Base-by-base conservation (phyloP, 2,329 filamentous ascomycete genomes). In the Nigrospora sphaerica region DNA sequence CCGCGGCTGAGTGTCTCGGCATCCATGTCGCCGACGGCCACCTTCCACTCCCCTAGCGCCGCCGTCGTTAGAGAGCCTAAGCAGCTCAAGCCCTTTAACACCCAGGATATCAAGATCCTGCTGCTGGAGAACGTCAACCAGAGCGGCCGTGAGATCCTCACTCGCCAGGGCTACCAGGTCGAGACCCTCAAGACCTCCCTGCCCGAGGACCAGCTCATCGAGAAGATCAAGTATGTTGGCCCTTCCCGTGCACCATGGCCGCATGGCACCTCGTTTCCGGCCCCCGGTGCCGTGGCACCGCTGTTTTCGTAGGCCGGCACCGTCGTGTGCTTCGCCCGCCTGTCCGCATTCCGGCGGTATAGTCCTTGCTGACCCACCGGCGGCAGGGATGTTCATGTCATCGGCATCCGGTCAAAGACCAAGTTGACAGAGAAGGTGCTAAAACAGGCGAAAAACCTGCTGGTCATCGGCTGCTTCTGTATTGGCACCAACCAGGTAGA, bases 401-500 rank as follows among this genome's bases (percentile, higher is more conserved):
- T 98, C 63, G 93, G 93, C 54, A 97, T 98, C 59, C 88, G 93
- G 54, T 97, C 92, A 49, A 98, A 98, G 75, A 98, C 93, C 32
- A 95, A 93, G 72, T 80, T 98, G 63, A 92, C 83, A 10, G 84
- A 86, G 52, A 85, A 83, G 60, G 88, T 98, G 28, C 78, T 98
- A 50, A 78, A 81, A 47, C 85, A 95, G 65, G 93, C 93, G 46
- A 95, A 91, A 73, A 95, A 96, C 65, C 78, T 98, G 45, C 86
- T 97, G 49, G 93, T 96, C 51, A 82, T 97, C 57, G 93, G 93
- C 50, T 98, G 93, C 73, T 98, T 98, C 78, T 98, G 93, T 68
- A 98, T 98, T 59, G 93, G 93, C 54, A 98, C 93, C 47, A 97
- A 95, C 72, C 90, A 95, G 67, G 90, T 95, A 54, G 85, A 95